These are phyloP conservation scores for Phytophthora sansomeana DNA, from an alignment of 352 stramenopile species.

Conservation along the genomic window DNA sequence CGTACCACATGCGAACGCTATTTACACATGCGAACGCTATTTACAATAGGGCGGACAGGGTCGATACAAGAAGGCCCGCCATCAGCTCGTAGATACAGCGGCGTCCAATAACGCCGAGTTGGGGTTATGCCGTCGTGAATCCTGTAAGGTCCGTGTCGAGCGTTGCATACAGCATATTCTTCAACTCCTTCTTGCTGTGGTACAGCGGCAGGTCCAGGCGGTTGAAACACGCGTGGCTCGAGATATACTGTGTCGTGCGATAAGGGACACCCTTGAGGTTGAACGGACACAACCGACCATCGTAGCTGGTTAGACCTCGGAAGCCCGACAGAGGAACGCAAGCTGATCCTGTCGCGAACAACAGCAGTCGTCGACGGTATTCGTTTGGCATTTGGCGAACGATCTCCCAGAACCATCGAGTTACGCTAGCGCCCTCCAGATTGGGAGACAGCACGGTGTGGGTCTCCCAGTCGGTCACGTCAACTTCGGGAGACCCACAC, in stretches of 20 bases:
- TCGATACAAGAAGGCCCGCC: neutral
- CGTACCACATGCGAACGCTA: slow-evolving; percentile 1
- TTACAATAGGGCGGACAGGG: neutral
- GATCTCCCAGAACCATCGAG: slow-evolving; percentile 97
- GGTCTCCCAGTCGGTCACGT: slow-evolving; percentile 96
- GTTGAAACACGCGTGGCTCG: slow-evolving; percentile 85
- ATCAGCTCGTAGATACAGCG: slow-evolving; percentile 13
- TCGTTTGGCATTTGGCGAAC: slow-evolving; percentile 90
- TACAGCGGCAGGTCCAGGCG: slow-evolving; percentile 96
- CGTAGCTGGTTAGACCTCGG: slow-evolving; percentile 77
- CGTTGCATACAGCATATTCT: slow-evolving; percentile 65
- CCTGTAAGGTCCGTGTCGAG: slow-evolving; percentile 74
- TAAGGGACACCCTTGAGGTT: slow-evolving; percentile 69
- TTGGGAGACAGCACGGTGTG: slow-evolving; percentile 81
- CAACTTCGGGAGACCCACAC: slow-evolving; percentile 96
- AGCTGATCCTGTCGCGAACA: slow-evolving; percentile 85
- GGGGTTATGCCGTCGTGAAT: slow-evolving; percentile 65
- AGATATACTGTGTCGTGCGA: slow-evolving; percentile 64
- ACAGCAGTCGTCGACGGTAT: slow-evolving; percentile 73
- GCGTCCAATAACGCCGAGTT: slow-evolving; percentile 6
- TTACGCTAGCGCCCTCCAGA: slow-evolving; percentile 43
- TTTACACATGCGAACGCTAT: neutral
- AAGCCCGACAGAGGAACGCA: slow-evolving; percentile 84
- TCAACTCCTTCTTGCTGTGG: slow-evolving; percentile 86
- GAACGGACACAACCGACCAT: slow-evolving; percentile 79